Percentiles rank a stretch among this genome's conserved stretches.
Conservation (phyloP, 306 rosid genomes). For the Fragaria vesca region DNA sequence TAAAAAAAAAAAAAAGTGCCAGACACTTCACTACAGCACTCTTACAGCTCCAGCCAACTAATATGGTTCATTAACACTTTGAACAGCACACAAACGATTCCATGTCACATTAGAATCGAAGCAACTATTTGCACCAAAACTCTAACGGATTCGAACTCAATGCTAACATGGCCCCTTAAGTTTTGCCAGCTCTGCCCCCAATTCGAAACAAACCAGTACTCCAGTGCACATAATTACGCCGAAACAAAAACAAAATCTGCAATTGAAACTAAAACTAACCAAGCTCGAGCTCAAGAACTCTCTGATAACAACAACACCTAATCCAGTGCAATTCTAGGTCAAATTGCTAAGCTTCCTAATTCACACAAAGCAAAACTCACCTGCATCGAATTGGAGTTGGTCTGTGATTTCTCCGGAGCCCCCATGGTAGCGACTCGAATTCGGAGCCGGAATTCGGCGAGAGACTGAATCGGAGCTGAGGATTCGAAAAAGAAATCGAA, state of each 20-base stretch:
- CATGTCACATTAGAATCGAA: not conserved
- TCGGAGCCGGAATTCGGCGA: slow-evolving; percentile 2
- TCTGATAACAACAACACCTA: slow-evolving; percentile 9
- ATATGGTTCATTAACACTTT: not conserved
- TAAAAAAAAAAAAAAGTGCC: not conserved
- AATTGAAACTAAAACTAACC: slow-evolving; percentile 14
- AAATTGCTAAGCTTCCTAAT: slow-evolving; percentile 31
- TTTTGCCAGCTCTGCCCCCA: slow-evolving; percentile 16
- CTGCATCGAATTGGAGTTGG: slow-evolving; percentile 87
- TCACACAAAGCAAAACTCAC: slow-evolving; percentile 38
- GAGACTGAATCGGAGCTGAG: slow-evolving; percentile 21
- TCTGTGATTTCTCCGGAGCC: slow-evolving; percentile 81
- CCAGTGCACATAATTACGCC: not conserved
- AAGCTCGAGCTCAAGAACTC: slow-evolving; percentile 35
- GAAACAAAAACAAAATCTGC: not conserved
- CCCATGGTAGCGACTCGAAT: slow-evolving; percentile 59
- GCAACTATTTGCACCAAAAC: slow-evolving; percentile 3
- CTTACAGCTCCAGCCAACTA: slow-evolving; percentile 8
- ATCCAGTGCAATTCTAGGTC: slow-evolving; percentile 33
- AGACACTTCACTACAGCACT: not conserved
- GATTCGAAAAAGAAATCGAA: slow-evolving; percentile 21
- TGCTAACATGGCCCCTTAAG: slow-evolving; percentile 4
- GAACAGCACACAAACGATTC: not conserved
- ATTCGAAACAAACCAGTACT: slow-evolving; percentile 6
- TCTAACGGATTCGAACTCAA: slow-evolving; percentile 12